Evolutionary conservation across 2,329 filamentous ascomycete genomes (phyloP).

Genomic region (Penicillium occitanis): DNA sequence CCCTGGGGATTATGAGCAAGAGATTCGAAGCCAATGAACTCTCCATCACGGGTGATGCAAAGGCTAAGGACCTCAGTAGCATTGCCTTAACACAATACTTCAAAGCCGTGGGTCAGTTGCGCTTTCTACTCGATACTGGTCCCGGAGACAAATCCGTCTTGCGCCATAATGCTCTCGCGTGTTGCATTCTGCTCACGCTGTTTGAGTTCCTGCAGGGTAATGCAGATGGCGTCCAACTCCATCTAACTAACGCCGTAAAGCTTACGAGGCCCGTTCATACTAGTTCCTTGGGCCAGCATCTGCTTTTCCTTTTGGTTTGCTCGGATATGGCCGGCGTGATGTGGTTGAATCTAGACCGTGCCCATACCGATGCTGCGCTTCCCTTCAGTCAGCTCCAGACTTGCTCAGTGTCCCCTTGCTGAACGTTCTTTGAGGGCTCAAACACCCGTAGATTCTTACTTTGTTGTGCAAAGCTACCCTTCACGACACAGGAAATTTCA

Average conservation of each 20-base stretch:
- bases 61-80: neutral
- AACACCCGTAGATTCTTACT: neutral
- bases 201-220: slow-evolving; percentile 14
- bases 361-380: neutral
- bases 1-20: neutral
- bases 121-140: neutral
- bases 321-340: neutral
- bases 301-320: neutral
- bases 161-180: neutral
- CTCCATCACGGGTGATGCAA: neutral
- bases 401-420: neutral
- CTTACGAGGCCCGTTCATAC: neutral
- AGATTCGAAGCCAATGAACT: neutral
- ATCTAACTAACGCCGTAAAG: slow-evolving; percentile 1
- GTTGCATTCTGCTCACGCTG: slow-evolving; percentile 4
- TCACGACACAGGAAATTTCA: neutral
- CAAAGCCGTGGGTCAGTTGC: neutral
- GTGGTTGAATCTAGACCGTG: slow-evolving; percentile 3
- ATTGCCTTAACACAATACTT: neutral
- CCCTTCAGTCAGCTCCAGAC: neutral
- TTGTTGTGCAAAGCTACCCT: neutral
- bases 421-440: neutral
- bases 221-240: neutral
- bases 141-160: neutral
- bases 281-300: neutral